Conservation (phyloP, 1,284 basidiomycete species). For the Grifola frondosa region DNA sequence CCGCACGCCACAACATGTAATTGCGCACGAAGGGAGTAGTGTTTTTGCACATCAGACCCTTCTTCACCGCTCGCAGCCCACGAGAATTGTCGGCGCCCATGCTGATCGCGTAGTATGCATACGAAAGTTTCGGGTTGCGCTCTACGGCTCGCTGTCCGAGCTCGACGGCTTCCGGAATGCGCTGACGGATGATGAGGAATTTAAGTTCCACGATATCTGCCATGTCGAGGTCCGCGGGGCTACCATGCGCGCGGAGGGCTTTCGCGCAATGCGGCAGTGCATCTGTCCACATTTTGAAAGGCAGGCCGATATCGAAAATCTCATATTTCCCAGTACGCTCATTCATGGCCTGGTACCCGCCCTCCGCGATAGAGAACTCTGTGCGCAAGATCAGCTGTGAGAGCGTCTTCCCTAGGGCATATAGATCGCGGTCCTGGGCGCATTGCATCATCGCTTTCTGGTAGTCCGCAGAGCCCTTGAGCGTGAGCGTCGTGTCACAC, state of each 20-base stretch:
- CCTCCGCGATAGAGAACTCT: slow-evolving; percentile 59
- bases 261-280: slow-evolving; percentile 54
- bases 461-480: slow-evolving; percentile 41
- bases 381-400: slow-evolving; percentile 51
- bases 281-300: slow-evolving; percentile 57
- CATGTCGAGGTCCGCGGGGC: slow-evolving; percentile 39
- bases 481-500: slow-evolving; percentile 46
- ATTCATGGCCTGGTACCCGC: slow-evolving; percentile 47
- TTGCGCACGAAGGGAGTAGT: slow-evolving; percentile 31
- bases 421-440: slow-evolving; percentile 47
- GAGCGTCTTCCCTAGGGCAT: slow-evolving; percentile 47
- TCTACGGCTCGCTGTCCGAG: slow-evolving; percentile 44
- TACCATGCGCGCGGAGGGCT: slow-evolving; percentile 45
- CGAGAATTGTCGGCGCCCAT: slow-evolving; percentile 33
- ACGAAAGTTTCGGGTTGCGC: slow-evolving; percentile 54
- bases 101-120: slow-evolving; percentile 56
- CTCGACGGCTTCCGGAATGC: slow-evolving; percentile 43
- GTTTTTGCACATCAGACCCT: slow-evolving; percentile 48
- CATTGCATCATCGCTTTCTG: slow-evolving; percentile 51
- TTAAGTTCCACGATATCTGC: slow-evolving; percentile 66
- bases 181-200: slow-evolving; percentile 45
- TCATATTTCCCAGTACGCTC: slow-evolving; percentile 41
- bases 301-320: slow-evolving; percentile 46
- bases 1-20: slow-evolving; percentile 56
- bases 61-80: slow-evolving; percentile 50